Conservation (phyloP, 257 asterid species). For the Datura wrightii region DNA sequence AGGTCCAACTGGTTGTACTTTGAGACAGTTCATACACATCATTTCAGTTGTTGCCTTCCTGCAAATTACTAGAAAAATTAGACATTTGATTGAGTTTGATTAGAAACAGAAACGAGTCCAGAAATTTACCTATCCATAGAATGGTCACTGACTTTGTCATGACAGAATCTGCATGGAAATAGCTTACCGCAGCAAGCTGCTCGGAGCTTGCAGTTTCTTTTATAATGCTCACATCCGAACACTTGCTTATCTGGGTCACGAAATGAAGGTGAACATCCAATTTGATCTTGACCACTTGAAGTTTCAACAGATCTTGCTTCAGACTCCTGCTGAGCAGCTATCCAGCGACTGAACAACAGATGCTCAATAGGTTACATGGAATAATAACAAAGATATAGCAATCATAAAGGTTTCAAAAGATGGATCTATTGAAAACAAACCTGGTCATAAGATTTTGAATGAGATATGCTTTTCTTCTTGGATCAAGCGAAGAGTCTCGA, state of each 20-base stretch:
- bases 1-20: conserved; percentile 86
- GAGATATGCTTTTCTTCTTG: conserved; percentile 93
- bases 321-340: conserved; percentile 93
- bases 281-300: conserved; percentile 61
- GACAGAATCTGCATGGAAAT: conserved; percentile 92
- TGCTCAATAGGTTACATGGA: conserved; percentile 33
- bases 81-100: conserved; percentile 1
- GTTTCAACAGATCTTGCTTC: conserved; percentile 58
- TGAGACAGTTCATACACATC: conserved; percentile 97
- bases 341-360: conserved; percentile 77
- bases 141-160: conserved; percentile 97
- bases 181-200: conserved; percentile 96
- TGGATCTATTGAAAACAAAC: conserved; percentile 45
- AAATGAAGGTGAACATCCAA: conserved; percentile 76
- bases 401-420: conserved; percentile 21
- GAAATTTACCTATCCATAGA: conserved; percentile 85
- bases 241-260: conserved; percentile 73
- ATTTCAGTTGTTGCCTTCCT: conserved; percentile 97
- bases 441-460: conserved; percentile 97
- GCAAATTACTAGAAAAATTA: conserved; percentile 38
- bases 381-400: conserved; percentile 31
- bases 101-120: background rate
- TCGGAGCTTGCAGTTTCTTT: conserved; percentile 94
- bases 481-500: conserved; percentile 92
- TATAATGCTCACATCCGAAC: conserved; percentile 96